Percentiles rank a stretch among this genome's conserved stretches.
These are phyloP conservation scores for Paramyrothecium roridum DNA, from an alignment of 2,329 filamentous ascomycete genomes.

Conservation along the genomic window DNA sequence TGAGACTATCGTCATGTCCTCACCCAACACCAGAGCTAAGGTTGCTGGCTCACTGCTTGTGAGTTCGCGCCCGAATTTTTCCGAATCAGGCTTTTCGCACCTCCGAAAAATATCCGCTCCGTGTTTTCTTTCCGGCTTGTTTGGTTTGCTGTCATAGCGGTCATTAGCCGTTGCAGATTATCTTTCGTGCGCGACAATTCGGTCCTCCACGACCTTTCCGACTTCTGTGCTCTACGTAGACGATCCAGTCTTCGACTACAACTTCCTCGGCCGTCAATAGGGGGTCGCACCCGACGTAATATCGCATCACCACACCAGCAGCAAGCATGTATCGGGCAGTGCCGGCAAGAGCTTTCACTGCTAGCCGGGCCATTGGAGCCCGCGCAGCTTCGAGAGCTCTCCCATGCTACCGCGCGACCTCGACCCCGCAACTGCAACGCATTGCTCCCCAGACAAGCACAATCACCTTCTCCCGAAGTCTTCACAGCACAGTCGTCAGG, in stretches of 20 bases:
- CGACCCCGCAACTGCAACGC: conserved; percentile 18
- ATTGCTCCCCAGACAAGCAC: conserved; percentile 8
- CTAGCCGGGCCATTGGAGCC: not conserved
- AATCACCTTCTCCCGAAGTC: conserved; percentile 17
- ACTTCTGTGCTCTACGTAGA: not conserved
- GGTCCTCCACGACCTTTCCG: not conserved
- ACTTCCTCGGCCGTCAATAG: not conserved
- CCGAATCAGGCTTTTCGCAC: not conserved
- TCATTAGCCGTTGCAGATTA: not conserved
- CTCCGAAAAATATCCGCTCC: not conserved
- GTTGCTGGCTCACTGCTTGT: too few species aligned
- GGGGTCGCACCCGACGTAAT: not conserved
- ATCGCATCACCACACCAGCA: not conserved
- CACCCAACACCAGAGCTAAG: too few species aligned
- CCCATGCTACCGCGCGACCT: conserved; percentile 3
- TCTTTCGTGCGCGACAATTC: not conserved
- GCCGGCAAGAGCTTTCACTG: not conserved
- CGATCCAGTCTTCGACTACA: not conserved
- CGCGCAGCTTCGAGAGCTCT: not conserved
- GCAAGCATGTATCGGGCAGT: not conserved
- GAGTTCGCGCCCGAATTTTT: too few species aligned
- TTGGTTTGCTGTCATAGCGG: not conserved
- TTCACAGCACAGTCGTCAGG: conserved; percentile 44
- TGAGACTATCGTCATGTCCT: too few species aligned
- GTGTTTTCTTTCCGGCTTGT: not conserved